phyloP scores from a whole-genome alignment of 192 early-diverging fungal genomes.

The Glomus cerebriforme region DNA sequence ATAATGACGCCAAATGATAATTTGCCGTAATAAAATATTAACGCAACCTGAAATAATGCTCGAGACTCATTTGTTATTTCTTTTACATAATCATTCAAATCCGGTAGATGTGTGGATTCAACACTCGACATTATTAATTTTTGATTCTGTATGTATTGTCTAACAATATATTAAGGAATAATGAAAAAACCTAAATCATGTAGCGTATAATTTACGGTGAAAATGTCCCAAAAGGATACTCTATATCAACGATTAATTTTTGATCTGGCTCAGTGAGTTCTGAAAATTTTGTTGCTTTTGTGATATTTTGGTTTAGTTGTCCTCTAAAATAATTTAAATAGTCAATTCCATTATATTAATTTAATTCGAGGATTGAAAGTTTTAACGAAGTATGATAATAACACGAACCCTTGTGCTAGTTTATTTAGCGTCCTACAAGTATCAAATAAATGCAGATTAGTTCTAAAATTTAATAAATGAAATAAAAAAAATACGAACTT shows the following conservation, averaged over 20 bases:
- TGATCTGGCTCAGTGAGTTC: background rate
- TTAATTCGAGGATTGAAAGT: background rate
- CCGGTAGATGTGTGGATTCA: background rate
- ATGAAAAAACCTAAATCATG: background rate
- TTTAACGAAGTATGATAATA: background rate
- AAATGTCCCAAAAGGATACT: background rate
- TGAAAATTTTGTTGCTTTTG: constrained; percentile 14
- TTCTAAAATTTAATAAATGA: background rate
- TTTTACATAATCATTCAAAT: background rate
- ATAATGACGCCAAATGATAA: background rate
- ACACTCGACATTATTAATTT: background rate
- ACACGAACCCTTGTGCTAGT: background rate
- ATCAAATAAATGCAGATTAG: background rate
- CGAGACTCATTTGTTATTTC: constrained; percentile 6
- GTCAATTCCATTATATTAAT: background rate
- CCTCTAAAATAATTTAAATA: background rate
- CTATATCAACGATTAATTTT: constrained; percentile 1
- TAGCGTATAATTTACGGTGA: background rate
- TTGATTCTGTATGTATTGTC: background rate
- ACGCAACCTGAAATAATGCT: constrained; percentile 7
- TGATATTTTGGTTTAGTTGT: background rate
- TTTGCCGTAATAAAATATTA: background rate
- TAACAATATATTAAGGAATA: background rate
- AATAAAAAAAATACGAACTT: background rate
- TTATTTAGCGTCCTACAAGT: background rate